Evolutionary conservation across 192 early-diverging fungal species (phyloP).

Genomic region (Ambispora gerdemannii): DNA sequence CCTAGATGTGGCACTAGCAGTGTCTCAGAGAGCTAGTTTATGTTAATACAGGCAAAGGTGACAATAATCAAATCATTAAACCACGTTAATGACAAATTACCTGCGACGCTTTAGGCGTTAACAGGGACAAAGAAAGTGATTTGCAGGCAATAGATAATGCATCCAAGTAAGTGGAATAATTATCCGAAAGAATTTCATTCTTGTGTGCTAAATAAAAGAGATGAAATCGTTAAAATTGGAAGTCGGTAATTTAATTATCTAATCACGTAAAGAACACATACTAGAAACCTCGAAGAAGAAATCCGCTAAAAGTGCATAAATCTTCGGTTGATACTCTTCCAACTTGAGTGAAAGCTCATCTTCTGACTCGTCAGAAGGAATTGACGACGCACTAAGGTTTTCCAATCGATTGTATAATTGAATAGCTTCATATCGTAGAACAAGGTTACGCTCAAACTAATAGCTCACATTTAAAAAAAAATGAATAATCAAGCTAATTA

Average conservation of each 20-base stretch:
- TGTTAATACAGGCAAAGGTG: too few species aligned
- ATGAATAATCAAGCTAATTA: too few species aligned
- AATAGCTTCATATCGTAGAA: slow-evolving; percentile 28
- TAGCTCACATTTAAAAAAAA: too few species aligned
- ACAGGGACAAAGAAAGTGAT: background rate
- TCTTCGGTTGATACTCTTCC: background rate
- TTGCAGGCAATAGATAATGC: slow-evolving; percentile 15
- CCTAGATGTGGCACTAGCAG: slow-evolving; percentile 35
- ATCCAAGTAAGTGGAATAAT: slow-evolving; percentile 16
- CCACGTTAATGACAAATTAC: background rate
- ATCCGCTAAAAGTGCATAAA: background rate
- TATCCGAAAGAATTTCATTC: slow-evolving; percentile 10
- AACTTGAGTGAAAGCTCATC: background rate
- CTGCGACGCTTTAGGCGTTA: background rate
- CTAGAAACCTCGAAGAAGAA: slow-evolving; percentile 15
- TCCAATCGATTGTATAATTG: background rate
- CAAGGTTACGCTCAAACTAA: background rate
- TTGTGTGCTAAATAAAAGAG: slow-evolving; percentile 13
- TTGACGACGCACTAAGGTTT: background rate
- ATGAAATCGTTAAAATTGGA: too few species aligned
- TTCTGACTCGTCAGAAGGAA: background rate
- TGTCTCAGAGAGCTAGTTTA: slow-evolving; percentile 32
- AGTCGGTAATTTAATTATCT: background rate
- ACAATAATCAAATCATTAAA: too few species aligned
- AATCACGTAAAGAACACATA: background rate